phyloP scores from a whole-genome alignment of 148 eudicot species.

The Beta vulgaris region DNA sequence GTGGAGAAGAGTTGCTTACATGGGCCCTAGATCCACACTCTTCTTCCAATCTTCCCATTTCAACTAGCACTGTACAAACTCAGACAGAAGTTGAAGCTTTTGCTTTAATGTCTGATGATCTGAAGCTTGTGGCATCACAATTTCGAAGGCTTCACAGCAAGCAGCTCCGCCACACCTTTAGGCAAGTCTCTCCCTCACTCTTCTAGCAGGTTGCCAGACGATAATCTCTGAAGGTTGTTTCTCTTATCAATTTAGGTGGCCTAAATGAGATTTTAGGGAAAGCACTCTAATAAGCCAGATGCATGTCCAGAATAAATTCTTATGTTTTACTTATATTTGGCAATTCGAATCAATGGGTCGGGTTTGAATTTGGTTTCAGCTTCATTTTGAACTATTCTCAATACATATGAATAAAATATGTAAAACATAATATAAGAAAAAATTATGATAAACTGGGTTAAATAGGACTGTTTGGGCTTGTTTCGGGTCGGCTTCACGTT shows the following conservation, averaged over 20 bases:
- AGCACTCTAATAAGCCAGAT: background rate
- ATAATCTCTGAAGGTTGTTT: background rate
- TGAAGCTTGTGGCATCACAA: conserved; percentile 65
- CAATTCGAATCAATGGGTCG: too few species aligned
- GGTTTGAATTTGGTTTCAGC: too few species aligned
- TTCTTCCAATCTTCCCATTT: conserved; percentile 55
- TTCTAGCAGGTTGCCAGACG: background rate
- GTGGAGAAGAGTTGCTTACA: conserved; percentile 78
- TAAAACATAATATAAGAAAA: too few species aligned
- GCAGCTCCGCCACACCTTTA: conserved; percentile 62
- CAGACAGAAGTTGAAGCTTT: conserved; percentile 69
- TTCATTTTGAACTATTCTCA: too few species aligned
- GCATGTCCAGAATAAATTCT: background rate
- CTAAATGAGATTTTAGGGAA: background rate
- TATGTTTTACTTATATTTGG: too few species aligned
- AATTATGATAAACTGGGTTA: too few species aligned
- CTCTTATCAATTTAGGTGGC: background rate
- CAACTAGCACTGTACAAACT: conserved; percentile 60
- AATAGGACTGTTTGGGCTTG: too few species aligned
- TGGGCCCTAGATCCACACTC: conserved; percentile 72
- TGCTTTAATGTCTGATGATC: conserved; percentile 55
- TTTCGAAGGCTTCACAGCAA: conserved; percentile 68
- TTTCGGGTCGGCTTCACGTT: too few species aligned
- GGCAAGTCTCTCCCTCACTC: conserved; percentile 28
- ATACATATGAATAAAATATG: too few species aligned